Percentiles rank a stretch among this genome's conserved stretches.
phyloP scores from a whole-genome alignment of 2,329 filamentous ascomycete species.

The Apiospora aurea region DNA sequence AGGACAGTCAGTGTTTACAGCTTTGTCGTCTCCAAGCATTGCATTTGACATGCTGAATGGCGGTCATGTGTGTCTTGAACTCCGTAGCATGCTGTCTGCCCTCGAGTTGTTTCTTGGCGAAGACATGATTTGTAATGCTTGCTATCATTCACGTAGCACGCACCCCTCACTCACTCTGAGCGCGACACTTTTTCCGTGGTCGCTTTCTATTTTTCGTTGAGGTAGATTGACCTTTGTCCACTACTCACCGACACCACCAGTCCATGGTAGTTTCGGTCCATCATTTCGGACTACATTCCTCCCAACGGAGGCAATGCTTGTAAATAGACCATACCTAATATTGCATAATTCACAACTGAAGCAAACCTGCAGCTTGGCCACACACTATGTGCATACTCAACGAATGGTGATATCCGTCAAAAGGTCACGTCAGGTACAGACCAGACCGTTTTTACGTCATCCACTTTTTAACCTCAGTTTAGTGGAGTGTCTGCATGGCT shows the following conservation, averaged over 20 bases:
- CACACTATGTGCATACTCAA: too few relatives aligned
- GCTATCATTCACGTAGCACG: not conserved
- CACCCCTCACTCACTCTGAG: conserved; percentile 13
- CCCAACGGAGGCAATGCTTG: not conserved
- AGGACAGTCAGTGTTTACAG: not conserved
- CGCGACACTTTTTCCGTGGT: conserved; percentile 19
- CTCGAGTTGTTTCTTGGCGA: not conserved
- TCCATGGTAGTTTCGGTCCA: conserved; percentile 20
- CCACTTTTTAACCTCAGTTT: not conserved
- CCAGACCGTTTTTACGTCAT: not conserved
- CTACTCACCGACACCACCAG: conserved; percentile 15
- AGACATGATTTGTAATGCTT: not conserved
- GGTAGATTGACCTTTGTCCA: conserved; percentile 15
- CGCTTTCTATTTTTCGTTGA: conserved; percentile 19
- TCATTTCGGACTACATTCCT: conserved; percentile 9
- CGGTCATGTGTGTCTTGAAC: not conserved
- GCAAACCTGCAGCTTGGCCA: too few relatives aligned
- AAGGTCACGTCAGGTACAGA: not conserved
- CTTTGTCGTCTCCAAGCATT: not conserved
- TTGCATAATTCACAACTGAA: not conserved
- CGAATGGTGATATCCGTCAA: too few relatives aligned
- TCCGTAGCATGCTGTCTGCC: not conserved
- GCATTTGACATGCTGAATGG: not conserved
- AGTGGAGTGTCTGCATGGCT: not conserved
- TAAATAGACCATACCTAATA: not conserved